A percentile compares a stretch with the other conserved stretches of the same genome.
phyloP scores from a whole-genome alignment of 768 basidiomycete species.

The Hysterangium stoloniferum region DNA sequence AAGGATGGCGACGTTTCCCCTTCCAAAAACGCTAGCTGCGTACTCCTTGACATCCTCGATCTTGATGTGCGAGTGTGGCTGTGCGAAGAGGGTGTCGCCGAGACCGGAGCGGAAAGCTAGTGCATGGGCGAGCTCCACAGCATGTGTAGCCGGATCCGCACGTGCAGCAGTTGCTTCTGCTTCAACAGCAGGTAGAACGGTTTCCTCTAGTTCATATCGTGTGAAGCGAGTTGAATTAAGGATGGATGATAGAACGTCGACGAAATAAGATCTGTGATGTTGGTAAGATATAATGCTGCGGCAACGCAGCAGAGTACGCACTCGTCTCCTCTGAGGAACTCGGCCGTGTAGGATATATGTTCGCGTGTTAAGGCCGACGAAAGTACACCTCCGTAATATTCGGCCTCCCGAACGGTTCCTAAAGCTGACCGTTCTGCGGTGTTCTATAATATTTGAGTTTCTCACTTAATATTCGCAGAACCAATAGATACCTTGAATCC shows the following conservation, averaged over 20 bases:
- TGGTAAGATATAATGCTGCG: background rate
- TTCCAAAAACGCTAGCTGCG: slow-evolving; percentile 65
- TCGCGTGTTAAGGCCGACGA: slow-evolving; percentile 81
- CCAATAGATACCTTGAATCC: slow-evolving; percentile 87
- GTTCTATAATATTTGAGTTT: slow-evolving; percentile 44
- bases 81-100: slow-evolving; percentile 82
- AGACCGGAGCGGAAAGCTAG: slow-evolving; percentile 94
- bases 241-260: slow-evolving; percentile 80
- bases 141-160: slow-evolving; percentile 54
- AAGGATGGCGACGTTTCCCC: slow-evolving; percentile 76
- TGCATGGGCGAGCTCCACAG: slow-evolving; percentile 80
- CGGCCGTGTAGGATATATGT: slow-evolving; percentile 87
- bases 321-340: slow-evolving; percentile 95
- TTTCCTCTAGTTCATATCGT: slow-evolving; percentile 60
- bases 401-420: slow-evolving; percentile 85
- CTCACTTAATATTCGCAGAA: background rate
- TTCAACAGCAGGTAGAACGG: slow-evolving; percentile 54
- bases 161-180: slow-evolving; percentile 59
- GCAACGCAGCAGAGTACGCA: slow-evolving; percentile 54
- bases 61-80: slow-evolving; percentile 53
- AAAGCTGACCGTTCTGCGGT: slow-evolving; percentile 81
- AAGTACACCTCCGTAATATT: slow-evolving; percentile 88
- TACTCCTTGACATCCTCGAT: slow-evolving; percentile 66
- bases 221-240: slow-evolving; percentile 76
- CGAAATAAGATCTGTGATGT: slow-evolving; percentile 68